These are phyloP conservation scores for Pleurotus tuoliensis DNA, from an alignment of 768 basidiomycete genomes.

Conservation along the genomic window DNA sequence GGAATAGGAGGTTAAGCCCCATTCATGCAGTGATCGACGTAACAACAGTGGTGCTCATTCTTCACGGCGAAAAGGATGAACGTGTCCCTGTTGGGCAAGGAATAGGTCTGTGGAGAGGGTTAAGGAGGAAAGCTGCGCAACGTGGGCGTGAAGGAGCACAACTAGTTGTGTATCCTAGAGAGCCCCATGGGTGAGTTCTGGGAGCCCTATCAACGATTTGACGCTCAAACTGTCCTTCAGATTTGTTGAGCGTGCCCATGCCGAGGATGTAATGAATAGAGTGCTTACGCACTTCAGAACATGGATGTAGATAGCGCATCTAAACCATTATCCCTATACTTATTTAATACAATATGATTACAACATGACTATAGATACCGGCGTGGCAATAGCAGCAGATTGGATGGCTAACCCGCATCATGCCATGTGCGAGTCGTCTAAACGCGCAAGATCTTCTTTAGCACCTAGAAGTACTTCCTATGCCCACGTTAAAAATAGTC, in stretches of 20 bases:
- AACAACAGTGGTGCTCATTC: conserved; percentile 40
- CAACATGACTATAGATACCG: background rate
- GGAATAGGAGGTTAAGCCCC: conserved; percentile 23
- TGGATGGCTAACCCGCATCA: background rate
- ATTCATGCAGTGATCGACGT: conserved; percentile 35
- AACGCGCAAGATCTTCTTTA: conserved; percentile 48
- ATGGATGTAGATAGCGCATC: conserved; percentile 17
- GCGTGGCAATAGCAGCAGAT: background rate
- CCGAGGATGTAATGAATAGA: conserved; percentile 25
- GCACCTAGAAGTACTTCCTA: conserved; percentile 50
- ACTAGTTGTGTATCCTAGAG: conserved; percentile 29
- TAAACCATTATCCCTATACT: background rate
- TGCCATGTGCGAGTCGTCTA: conserved; percentile 27
- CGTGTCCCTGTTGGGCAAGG: conserved; percentile 40
- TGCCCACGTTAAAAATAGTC: background rate
- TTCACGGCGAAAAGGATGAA: conserved; percentile 50
- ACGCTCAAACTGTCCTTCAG: conserved; percentile 11
- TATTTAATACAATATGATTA: background rate
- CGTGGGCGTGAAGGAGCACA: conserved; percentile 24
- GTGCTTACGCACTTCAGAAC: conserved; percentile 23
- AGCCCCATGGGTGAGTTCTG: conserved; percentile 29
- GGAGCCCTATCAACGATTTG: background rate
- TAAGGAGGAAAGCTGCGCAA: conserved; percentile 25
- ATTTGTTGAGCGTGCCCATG: conserved; percentile 29
- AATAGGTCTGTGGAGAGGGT: conserved; percentile 28